phyloP scores from a whole-genome alignment of 2,329 filamentous ascomycete genomes.

The Colletotrichum navitas region DNA sequence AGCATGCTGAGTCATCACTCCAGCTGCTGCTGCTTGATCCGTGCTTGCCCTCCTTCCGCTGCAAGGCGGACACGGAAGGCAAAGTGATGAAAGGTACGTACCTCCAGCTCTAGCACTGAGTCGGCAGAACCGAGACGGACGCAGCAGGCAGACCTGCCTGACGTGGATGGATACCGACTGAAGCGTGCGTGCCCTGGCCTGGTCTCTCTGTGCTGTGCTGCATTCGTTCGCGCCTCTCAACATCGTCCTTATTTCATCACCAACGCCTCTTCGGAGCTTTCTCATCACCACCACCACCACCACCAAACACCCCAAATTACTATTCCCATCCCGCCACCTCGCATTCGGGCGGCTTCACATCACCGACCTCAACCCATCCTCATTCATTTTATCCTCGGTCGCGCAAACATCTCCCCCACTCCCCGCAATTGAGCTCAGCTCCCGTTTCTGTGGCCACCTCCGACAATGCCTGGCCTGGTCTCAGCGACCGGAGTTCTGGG shows the following conservation, averaged over 20 bases:
- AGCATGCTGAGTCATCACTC: conserved; percentile 16
- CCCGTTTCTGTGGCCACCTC: conserved; percentile 42
- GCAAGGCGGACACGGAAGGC: conserved; percentile 7
- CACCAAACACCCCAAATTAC: conserved; percentile 7
- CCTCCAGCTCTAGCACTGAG: not conserved
- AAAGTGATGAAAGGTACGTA: conserved; percentile 18
- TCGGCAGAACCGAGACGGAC: conserved; percentile 41
- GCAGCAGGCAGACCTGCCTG: conserved; percentile 59
- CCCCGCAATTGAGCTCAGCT: conserved; percentile 30
- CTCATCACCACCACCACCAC: conserved; percentile 18
- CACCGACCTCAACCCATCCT: conserved; percentile 2
- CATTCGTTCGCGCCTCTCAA: conserved; percentile 39
- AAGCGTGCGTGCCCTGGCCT: conserved; percentile 4
- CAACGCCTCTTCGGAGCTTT: conserved; percentile 37
- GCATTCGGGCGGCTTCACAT: conserved; percentile 1
- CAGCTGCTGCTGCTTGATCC: not conserved
- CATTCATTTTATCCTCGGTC: not conserved
- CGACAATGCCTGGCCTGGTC: conserved; percentile 88
- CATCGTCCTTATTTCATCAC: conserved; percentile 39
- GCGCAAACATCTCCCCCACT: conserved; percentile 6
- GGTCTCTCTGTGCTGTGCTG: conserved; percentile 1
- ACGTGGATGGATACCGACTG: conserved; percentile 51
- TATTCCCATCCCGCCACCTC: conserved; percentile 11
- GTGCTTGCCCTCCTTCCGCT: not conserved
- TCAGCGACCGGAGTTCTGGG: conserved; percentile 95